phyloP scores from a whole-genome alignment of 2,329 filamentous ascomycete genomes.

The Aspergillus terreus region DNA sequence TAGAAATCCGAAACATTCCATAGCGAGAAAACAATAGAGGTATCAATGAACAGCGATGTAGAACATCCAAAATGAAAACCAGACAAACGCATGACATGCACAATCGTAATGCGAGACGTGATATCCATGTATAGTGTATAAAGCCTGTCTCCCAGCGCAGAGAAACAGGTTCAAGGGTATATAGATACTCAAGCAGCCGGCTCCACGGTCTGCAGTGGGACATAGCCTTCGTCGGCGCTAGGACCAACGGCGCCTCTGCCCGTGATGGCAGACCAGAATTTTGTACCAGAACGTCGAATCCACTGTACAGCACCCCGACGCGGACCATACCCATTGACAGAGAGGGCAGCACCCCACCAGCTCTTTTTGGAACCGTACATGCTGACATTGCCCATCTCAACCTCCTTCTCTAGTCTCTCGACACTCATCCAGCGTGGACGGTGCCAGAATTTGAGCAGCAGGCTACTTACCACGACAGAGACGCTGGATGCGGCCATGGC shows the following conservation, averaged over 20 bases:
- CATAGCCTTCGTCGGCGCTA: slow-evolving; percentile 39
- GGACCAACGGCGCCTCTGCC: slow-evolving; percentile 20
- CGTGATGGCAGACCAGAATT: slow-evolving; percentile 27
- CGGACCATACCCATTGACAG: slow-evolving; percentile 15
- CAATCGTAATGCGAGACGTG: not conserved
- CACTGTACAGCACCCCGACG: slow-evolving; percentile 16
- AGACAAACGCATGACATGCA: not conserved
- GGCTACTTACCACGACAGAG: slow-evolving; percentile 77
- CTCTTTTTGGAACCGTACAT: slow-evolving; percentile 16
- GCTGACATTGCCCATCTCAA: slow-evolving; percentile 27
- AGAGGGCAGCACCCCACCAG: slow-evolving; percentile 30
- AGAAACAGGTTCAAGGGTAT: no score
- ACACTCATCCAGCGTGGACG: slow-evolving; percentile 84
- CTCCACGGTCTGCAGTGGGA: slow-evolving; percentile 45
- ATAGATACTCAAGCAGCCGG: slow-evolving; percentile 17
- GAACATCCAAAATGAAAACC: not conserved
- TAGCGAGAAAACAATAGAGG: not conserved
- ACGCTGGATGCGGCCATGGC: slow-evolving; percentile 92
- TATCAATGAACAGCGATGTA: not conserved
- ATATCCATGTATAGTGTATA: not conserved
- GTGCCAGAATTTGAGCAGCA: slow-evolving; percentile 83
- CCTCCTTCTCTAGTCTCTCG: slow-evolving; percentile 58
- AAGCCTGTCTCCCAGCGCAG: not conserved
- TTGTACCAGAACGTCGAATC: slow-evolving; percentile 15
- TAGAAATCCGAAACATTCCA: not conserved